Conservation (phyloP, 176 grass and related monocot species). For the Eleusine coracana region DNA sequence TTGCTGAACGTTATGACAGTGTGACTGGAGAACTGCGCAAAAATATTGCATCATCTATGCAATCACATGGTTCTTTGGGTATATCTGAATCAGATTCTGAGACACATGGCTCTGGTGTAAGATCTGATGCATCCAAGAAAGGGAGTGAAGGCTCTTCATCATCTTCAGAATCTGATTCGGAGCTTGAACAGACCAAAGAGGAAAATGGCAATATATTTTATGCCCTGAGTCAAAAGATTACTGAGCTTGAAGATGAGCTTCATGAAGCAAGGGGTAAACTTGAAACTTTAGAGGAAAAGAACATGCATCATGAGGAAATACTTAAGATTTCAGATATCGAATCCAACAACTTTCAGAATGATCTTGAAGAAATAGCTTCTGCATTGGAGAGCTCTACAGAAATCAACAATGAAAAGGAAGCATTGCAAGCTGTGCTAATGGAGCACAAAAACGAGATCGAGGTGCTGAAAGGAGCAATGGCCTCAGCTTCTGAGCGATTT, state of each 20-base stretch:
- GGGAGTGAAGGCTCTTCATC: slow-evolving; percentile 74
- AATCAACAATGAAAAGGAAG: slow-evolving; percentile 38
- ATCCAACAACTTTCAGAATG: slow-evolving; percentile 38
- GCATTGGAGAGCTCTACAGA: slow-evolving; percentile 34
- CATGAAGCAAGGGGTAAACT: slow-evolving; percentile 61
- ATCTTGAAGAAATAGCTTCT: slow-evolving; percentile 44
- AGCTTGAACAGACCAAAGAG: slow-evolving; percentile 59
- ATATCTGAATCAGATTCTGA: slow-evolving; percentile 73
- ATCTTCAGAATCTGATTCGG: slow-evolving; percentile 75
- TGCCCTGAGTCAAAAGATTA: slow-evolving; percentile 70
- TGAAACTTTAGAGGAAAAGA: slow-evolving; percentile 55
- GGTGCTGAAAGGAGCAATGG: slow-evolving; percentile 62
- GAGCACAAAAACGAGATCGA: slow-evolving; percentile 61
- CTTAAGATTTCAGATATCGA: slow-evolving; percentile 42
- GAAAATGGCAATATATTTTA: slow-evolving; percentile 55
- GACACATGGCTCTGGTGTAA: slow-evolving; percentile 58
- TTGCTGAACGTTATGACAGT: slow-evolving; percentile 74
- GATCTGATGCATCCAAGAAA: slow-evolving; percentile 61
- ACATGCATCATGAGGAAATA: slow-evolving; percentile 42
- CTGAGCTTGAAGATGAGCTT: slow-evolving; percentile 77
- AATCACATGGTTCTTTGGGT: slow-evolving; percentile 53
- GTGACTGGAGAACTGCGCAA: slow-evolving; percentile 80
- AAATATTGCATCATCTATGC: slow-evolving; percentile 71
- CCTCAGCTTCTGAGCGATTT: slow-evolving; percentile 55
- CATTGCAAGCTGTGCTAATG: slow-evolving; percentile 50